phyloP scores from a whole-genome alignment of 2,329 filamentous ascomycete genomes.

The Diaporthe helianthi region DNA sequence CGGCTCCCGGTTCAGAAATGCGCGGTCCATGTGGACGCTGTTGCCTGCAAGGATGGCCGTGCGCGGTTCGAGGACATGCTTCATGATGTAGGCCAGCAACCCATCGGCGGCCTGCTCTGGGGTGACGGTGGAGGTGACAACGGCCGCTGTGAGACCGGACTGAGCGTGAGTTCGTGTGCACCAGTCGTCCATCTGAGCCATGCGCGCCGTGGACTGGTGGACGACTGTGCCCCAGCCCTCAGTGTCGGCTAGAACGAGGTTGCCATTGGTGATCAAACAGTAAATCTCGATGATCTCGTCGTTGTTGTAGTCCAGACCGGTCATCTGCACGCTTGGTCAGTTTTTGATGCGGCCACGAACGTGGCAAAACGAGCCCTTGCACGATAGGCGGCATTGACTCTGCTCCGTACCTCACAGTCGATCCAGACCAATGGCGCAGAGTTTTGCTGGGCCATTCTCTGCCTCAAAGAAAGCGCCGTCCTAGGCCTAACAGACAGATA shows the following conservation, averaged over 20 bases:
- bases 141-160: slow-evolving; percentile 82
- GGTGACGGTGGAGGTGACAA: slow-evolving; percentile 75
- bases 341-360: slow-evolving; percentile 6
- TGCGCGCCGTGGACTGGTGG: slow-evolving; percentile 72
- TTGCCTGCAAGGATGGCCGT: slow-evolving; percentile 86
- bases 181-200: slow-evolving; percentile 88
- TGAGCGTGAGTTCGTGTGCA: slow-evolving; percentile 80
- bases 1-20: slow-evolving; percentile 77
- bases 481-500: background rate
- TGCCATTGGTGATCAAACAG: slow-evolving; percentile 85
- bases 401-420: slow-evolving; percentile 71
- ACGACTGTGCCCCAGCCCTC: slow-evolving; percentile 82
- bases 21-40: slow-evolving; percentile 87
- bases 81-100: slow-evolving; percentile 80
- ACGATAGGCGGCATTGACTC: slow-evolving; percentile 28
- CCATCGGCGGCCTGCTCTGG: slow-evolving; percentile 74
- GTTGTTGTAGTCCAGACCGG: slow-evolving; percentile 76
- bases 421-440: slow-evolving; percentile 82
- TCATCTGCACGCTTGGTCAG: slow-evolving; percentile 73
- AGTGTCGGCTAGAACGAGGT: slow-evolving; percentile 78
- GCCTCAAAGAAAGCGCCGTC: background rate
- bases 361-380: background rate
- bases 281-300: slow-evolving; percentile 92
- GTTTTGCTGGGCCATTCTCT: slow-evolving; percentile 29
- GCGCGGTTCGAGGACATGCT: slow-evolving; percentile 70